These are phyloP conservation scores for Scopulariopsis brevicaulis DNA, from an alignment of 2,329 filamentous ascomycete species.

Conservation along the genomic window DNA sequence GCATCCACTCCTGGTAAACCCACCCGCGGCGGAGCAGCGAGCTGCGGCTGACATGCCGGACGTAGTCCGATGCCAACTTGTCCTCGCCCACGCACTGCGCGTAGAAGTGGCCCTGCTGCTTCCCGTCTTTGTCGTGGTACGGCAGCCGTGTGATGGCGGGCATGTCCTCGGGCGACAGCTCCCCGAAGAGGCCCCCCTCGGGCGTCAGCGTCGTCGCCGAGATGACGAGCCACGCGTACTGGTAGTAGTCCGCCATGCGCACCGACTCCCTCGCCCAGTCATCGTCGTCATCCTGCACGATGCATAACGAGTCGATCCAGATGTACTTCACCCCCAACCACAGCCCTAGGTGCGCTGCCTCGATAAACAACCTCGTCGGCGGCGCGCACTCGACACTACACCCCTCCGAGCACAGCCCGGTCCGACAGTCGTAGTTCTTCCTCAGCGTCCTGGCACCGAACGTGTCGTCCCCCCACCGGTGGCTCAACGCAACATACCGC, in stretches of 20 bases:
- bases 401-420: background rate
- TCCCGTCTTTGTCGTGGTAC: constrained; percentile 2
- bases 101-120: constrained; percentile 7
- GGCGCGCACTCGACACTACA: background rate
- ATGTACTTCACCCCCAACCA: constrained; percentile 4
- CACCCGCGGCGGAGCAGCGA: constrained; percentile 5
- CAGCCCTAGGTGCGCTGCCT: background rate
- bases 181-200: background rate
- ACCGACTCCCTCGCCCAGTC: constrained; percentile 12
- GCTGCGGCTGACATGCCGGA: background rate
- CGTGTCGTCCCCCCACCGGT: background rate
- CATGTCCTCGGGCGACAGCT: background rate
- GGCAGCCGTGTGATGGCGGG: constrained; percentile 4
- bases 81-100: background rate
- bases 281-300: constrained; percentile 11
- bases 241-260: constrained; percentile 1
- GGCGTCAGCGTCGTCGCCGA: background rate
- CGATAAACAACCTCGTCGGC: background rate
- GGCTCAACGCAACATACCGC: background rate
- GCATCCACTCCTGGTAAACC: constrained; percentile 9
- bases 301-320: constrained; percentile 16
- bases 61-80: background rate
- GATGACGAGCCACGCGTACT: background rate
- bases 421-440: background rate
- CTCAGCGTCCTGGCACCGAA: background rate